Conservation (phyloP, 148 eudicot species). For the Oxyria digyna region DNA sequence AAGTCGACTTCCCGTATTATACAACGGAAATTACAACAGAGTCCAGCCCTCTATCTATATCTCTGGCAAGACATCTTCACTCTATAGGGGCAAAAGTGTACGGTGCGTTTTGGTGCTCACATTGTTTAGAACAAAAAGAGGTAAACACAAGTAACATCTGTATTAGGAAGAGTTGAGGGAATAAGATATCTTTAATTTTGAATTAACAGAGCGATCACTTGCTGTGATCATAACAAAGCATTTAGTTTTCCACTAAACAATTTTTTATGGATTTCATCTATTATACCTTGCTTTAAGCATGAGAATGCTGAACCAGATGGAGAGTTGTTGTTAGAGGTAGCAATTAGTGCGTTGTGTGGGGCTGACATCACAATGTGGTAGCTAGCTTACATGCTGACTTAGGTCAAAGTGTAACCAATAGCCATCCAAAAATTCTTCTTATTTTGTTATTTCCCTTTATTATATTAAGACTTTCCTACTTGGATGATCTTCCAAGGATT, state of each 20-base stretch:
- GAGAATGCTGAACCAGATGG: neutral
- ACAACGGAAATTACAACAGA: constrained; percentile 45
- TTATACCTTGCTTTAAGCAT: neutral
- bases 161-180: neutral
- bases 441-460: too few species aligned
- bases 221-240: neutral
- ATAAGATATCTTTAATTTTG: neutral
- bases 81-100: constrained; percentile 92
- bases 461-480: too few species aligned
- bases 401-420: neutral
- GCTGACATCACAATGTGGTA: neutral
- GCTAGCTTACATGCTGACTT: neutral
- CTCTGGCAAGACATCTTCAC: constrained; percentile 78
- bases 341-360: neutral
- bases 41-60: constrained; percentile 57
- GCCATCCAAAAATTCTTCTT: too few species aligned
- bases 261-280: neutral
- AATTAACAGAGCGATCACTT: neutral
- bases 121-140: constrained; percentile 83
- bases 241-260: neutral
- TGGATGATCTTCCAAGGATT: too few species aligned
- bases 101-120: constrained; percentile 99
- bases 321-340: neutral
- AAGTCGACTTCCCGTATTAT: constrained; percentile 41
- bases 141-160: constrained; percentile 20